Conservation (phyloP, 768 basidiomycete genomes). For the Clathrus columnatus region DNA sequence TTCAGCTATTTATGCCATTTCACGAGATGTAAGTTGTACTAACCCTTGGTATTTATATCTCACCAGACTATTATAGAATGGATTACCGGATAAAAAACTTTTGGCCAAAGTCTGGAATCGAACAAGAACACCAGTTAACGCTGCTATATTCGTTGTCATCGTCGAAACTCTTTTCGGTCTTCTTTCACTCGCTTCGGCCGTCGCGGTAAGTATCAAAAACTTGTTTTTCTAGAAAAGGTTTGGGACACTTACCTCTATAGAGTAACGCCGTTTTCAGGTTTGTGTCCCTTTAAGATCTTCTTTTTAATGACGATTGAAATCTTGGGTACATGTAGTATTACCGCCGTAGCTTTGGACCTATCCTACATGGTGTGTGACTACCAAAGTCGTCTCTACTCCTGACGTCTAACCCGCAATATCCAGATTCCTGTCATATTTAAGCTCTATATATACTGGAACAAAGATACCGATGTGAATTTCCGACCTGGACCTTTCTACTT, state of each 20-base stretch:
- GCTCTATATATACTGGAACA: conserved; percentile 6
- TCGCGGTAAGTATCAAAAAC: conserved; percentile 9
- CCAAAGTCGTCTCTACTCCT: neutral
- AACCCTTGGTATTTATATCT: neutral
- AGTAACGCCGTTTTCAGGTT: conserved; percentile 17
- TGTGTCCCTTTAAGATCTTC: neutral
- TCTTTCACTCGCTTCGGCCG: conserved; percentile 14
- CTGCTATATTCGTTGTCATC: conserved; percentile 14
- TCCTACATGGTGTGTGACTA: conserved; percentile 7
- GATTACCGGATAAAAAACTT: conserved; percentile 13
- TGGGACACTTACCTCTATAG: conserved; percentile 4
- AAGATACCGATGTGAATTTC: conserved; percentile 9
- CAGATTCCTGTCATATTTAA: conserved; percentile 14
- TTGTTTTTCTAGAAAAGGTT: neutral
- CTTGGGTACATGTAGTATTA: conserved; percentile 9
- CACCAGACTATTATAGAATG: conserved; percentile 7
- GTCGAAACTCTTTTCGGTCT: conserved; percentile 14
- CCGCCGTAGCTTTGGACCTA: conserved; percentile 15
- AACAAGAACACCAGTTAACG: conserved; percentile 15
- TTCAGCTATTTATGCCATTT: conserved; percentile 11
- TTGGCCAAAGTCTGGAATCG: conserved; percentile 14
- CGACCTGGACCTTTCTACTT: conserved; percentile 14
- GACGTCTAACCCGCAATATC: neutral
- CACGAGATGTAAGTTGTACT: conserved; percentile 5
- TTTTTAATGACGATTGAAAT: neutral